These are phyloP conservation scores for Botrytis byssoidea DNA, from an alignment of 2,329 filamentous ascomycete genomes.

Conservation along the genomic window DNA sequence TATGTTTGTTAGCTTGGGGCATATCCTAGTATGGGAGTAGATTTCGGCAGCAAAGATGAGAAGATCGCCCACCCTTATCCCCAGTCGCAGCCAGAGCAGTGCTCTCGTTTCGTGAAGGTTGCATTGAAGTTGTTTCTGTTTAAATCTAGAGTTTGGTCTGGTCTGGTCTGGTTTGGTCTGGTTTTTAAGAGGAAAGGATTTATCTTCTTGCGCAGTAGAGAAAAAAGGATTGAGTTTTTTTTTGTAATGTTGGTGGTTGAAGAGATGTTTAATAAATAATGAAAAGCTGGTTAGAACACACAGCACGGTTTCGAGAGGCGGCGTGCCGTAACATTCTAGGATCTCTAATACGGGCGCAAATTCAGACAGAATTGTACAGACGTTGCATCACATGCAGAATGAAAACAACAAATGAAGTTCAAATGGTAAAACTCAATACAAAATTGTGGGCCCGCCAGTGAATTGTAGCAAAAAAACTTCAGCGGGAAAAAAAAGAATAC, in stretches of 20 bases:
- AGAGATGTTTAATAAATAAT: neutral
- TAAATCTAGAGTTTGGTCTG: neutral
- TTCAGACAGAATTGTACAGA: no score
- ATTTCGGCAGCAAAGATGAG: neutral
- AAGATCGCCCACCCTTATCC: neutral
- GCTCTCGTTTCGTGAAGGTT: neutral
- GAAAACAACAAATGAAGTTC: no score
- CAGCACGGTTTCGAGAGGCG: neutral
- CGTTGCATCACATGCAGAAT: neutral
- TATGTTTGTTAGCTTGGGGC: neutral
- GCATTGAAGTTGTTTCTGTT: neutral
- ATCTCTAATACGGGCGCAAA: neutral
- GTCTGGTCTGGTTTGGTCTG: neutral
- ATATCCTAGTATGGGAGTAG: neutral
- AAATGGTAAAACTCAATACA: neutral
- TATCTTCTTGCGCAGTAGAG: neutral
- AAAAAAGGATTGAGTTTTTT: neutral
- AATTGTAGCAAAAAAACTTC: neutral
- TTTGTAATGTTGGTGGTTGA: fast-evolving
- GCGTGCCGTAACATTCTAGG: neutral
- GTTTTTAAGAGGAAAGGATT: neutral
- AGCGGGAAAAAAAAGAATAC: neutral
- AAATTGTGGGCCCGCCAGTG: neutral
- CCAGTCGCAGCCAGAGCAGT: neutral
- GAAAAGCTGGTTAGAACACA: neutral